These are phyloP conservation scores for Amoebophrya sp. DNA, from an alignment of 169 alveolate species.

Conservation along the genomic window DNA sequence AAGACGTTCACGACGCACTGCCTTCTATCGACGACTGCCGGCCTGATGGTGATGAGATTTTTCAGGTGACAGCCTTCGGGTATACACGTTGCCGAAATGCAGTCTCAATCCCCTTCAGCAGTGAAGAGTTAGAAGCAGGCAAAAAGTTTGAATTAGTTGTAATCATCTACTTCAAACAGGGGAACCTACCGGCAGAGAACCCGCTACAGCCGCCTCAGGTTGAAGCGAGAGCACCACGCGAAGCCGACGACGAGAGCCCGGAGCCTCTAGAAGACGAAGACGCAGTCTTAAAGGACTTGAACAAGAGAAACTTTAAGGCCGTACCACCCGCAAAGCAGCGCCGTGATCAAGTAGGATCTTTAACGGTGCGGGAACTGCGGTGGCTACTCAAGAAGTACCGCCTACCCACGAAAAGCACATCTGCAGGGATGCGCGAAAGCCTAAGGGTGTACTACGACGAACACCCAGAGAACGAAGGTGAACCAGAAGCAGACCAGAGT, in stretches of 20 bases:
- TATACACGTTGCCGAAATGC: not conserved
- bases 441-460: not conserved
- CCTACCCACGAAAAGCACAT: not conserved
- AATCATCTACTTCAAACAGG: not conserved
- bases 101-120: not conserved
- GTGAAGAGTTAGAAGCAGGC: not conserved
- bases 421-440: not conserved
- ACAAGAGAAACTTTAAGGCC: not conserved
- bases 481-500: no score
- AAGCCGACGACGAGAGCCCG: not conserved
- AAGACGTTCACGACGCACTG: not conserved
- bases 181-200: not conserved
- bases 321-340: not conserved
- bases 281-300: not conserved
- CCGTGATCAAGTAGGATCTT: not conserved
- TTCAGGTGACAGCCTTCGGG: not conserved
- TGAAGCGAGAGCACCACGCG: not conserved
- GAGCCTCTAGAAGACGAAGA: not conserved
- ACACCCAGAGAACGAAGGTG: no score
- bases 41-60: not conserved
- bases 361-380: not conserved
- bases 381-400: not conserved
- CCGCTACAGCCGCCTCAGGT: not conserved
- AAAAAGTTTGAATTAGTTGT: not conserved
- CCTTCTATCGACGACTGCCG: not conserved